These are phyloP conservation scores for Leishmania amazonensis DNA, from an alignment of 208 protist genomes.

Conservation along the genomic window DNA sequence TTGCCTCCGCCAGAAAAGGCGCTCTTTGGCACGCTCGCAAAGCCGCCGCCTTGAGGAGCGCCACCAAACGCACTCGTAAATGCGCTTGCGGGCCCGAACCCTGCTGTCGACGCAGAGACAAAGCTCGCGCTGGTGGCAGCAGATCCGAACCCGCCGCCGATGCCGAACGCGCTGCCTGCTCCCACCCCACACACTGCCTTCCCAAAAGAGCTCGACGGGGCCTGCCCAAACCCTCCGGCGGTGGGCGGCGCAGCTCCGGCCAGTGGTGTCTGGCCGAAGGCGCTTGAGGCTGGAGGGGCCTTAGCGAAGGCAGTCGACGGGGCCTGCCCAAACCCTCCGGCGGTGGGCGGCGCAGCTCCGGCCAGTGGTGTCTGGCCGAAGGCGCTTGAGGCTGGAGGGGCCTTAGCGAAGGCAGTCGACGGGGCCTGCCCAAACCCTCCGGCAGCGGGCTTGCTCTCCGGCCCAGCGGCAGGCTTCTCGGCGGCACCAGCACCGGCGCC, in stretches of 20 bases:
- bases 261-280: constrained; percentile 22
- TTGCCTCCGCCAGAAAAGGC: constrained; percentile 30
- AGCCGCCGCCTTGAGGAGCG: constrained; percentile 10
- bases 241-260: constrained; percentile 1
- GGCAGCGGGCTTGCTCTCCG: no score
- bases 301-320: neutral
- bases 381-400: neutral
- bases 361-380: neutral
- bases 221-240: constrained; percentile 8
- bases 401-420: constrained; percentile 19
- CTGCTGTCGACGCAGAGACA: neutral
- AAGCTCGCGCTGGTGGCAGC: neutral
- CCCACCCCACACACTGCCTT: neutral
- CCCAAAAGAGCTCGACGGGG: constrained; percentile 1
- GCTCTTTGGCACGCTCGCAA: constrained; percentile 27
- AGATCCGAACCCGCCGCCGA: neutral
- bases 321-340: constrained; percentile 3
- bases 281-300: constrained; percentile 1
- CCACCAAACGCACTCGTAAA: constrained; percentile 33
- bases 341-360: neutral
- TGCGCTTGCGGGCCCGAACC: constrained; percentile 7
- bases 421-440: constrained; percentile 8
- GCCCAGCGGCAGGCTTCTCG: no score
- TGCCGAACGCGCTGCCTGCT: neutral
- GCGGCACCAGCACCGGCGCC: no score